Evolutionary conservation across 768 basidiomycete species (phyloP).

Genomic region (Atractiella rhizophila): DNA sequence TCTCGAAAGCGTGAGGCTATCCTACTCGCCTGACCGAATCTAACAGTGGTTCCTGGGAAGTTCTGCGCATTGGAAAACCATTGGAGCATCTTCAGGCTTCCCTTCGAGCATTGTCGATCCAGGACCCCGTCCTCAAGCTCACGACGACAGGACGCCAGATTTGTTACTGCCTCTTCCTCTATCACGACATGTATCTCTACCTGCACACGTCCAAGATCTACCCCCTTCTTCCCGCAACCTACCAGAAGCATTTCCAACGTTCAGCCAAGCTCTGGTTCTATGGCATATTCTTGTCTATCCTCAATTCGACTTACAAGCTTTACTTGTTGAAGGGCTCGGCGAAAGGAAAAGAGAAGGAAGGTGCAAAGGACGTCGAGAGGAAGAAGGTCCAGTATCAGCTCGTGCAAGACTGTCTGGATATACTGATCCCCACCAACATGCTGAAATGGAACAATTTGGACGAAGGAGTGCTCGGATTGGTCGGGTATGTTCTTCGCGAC

Average conservation of each 20-base stretch:
- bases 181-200: slow-evolving; percentile 32
- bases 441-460: slow-evolving; percentile 49
- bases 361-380: slow-evolving; percentile 37
- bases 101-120: slow-evolving; percentile 30
- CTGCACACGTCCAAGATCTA: slow-evolving; percentile 23
- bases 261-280: slow-evolving; percentile 28
- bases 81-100: slow-evolving; percentile 81
- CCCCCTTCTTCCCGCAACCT: slow-evolving; percentile 41
- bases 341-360: slow-evolving; percentile 38
- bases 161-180: slow-evolving; percentile 63
- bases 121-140: slow-evolving; percentile 40
- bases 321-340: slow-evolving; percentile 15
- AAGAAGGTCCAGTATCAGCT: slow-evolving; percentile 35
- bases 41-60: slow-evolving; percentile 24
- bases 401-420: slow-evolving; percentile 55
- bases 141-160: slow-evolving; percentile 60
- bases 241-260: slow-evolving; percentile 24
- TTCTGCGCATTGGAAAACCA: slow-evolving; percentile 78
- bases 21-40: neutral
- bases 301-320: neutral
- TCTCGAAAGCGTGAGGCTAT: slow-evolving; percentile 50
- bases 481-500: slow-evolving; percentile 36
- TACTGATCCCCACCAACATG: slow-evolving; percentile 69
- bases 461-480: slow-evolving; percentile 59
- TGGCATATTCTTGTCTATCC: neutral